Evolutionary conservation across 257 asterid genomes (phyloP).

Genomic region (Solanum paucissectum): DNA sequence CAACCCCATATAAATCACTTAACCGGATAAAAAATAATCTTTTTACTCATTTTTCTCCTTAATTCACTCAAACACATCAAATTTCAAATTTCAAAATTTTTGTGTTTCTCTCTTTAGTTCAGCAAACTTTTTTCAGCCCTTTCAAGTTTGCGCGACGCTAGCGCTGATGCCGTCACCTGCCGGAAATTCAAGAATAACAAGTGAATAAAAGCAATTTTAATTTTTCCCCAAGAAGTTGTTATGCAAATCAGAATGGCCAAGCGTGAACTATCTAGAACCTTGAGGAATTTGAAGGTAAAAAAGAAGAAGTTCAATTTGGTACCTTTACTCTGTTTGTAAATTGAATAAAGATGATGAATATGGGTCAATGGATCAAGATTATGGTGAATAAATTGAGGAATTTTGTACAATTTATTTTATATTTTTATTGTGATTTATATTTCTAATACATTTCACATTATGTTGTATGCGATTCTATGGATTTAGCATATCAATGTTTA

Average conservation of each 20-base stretch:
- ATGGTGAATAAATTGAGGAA: background rate
- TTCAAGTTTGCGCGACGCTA: background rate
- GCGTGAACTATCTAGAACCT: conserved; percentile 67
- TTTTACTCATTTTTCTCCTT: background rate
- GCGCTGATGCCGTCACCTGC: background rate
- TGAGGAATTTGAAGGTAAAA: conserved; percentile 77
- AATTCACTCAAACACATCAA: background rate
- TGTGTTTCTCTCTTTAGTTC: background rate
- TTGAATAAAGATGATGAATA: background rate
- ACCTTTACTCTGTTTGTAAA: background rate
- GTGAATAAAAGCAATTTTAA: background rate
- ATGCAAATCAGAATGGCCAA: conserved; percentile 49
- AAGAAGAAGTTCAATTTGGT: background rate
- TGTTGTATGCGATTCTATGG: background rate
- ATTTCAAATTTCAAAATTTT: background rate
- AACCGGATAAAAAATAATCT: no score
- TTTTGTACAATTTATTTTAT: background rate
- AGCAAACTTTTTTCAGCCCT: background rate
- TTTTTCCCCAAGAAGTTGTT: background rate
- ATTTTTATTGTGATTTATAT: background rate
- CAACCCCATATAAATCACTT: background rate
- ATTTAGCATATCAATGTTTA: background rate
- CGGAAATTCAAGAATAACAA: background rate
- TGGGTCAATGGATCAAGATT: background rate
- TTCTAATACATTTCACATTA: background rate